Evolutionary conservation across 2,329 filamentous ascomycete genomes (phyloP).

Genomic region (Neonectria sp.): DNA sequence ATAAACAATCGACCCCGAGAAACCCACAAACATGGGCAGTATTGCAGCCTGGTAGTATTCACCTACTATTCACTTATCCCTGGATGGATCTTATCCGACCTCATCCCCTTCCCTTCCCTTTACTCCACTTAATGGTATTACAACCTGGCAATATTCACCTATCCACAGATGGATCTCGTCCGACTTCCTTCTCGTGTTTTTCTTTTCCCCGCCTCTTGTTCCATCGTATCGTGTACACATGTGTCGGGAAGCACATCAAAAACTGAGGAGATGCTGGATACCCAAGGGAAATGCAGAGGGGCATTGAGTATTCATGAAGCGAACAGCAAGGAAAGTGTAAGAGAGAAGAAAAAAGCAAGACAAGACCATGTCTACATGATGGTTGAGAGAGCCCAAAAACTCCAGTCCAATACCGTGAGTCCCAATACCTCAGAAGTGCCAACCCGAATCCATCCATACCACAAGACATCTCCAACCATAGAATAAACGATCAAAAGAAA

Average conservation of each 20-base stretch:
- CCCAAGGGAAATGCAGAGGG: constrained; percentile 31
- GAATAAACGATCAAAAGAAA: constrained; percentile 20
- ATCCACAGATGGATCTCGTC: constrained; percentile 8
- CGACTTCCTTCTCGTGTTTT: constrained; percentile 5
- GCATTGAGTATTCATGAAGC: constrained; percentile 40
- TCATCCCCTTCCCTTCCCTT: neutral
- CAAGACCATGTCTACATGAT: constrained; percentile 46
- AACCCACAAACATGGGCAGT: neutral
- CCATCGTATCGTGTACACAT: constrained; percentile 26
- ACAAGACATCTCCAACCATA: constrained; percentile 26
- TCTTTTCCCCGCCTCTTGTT: constrained; percentile 6
- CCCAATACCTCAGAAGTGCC: constrained; percentile 40
- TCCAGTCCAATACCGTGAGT: constrained; percentile 42
- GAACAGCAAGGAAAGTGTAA: constrained; percentile 31
- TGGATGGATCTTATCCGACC: neutral
- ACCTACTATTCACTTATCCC: neutral
- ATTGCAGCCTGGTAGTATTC: constrained; percentile 9
- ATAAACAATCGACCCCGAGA: neutral
- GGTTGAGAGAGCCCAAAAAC: constrained; percentile 45
- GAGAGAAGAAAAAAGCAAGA: constrained; percentile 28
- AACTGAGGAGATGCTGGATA: constrained; percentile 30
- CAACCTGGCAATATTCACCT: neutral
- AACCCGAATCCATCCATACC: constrained; percentile 32
- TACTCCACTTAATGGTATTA: constrained; percentile 2
- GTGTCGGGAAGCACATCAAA: constrained; percentile 36